These are phyloP conservation scores for Penicillium brevicompactum DNA, from an alignment of 2,329 filamentous ascomycete genomes.

Conservation along the genomic window DNA sequence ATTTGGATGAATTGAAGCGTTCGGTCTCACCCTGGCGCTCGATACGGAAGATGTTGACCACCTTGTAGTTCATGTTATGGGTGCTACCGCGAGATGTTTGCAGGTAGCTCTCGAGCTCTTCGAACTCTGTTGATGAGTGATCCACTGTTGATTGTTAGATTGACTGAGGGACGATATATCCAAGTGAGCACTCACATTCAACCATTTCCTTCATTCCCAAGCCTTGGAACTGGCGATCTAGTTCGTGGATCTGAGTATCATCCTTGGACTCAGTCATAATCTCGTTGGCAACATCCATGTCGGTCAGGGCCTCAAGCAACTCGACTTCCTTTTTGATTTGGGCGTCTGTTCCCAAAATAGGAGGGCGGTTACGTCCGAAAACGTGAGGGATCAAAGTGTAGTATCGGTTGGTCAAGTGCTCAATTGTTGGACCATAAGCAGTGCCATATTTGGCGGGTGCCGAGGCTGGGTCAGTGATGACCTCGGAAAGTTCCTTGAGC, in stretches of 20 bases:
- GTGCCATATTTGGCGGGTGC: slow-evolving; percentile 50
- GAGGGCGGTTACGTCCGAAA: slow-evolving; percentile 74
- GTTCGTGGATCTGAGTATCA: slow-evolving; percentile 58
- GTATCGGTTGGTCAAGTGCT: slow-evolving; percentile 73
- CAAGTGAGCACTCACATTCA: slow-evolving; percentile 42
- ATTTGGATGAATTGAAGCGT: slow-evolving; percentile 64
- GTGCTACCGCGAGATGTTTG: slow-evolving; percentile 66
- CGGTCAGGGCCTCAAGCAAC: slow-evolving; percentile 75
- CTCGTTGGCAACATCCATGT: slow-evolving; percentile 79
- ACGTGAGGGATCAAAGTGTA: slow-evolving; percentile 81
- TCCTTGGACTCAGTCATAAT: slow-evolving; percentile 72
- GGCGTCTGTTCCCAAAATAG: slow-evolving; percentile 60
- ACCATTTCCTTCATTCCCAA: slow-evolving; percentile 78
- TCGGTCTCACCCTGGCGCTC: slow-evolving; percentile 71
- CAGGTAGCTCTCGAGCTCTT: slow-evolving; percentile 67
- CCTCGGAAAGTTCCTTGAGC: slow-evolving; percentile 71
- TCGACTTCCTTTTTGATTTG: slow-evolving; percentile 76
- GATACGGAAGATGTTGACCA: slow-evolving; percentile 81
- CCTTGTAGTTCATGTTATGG: slow-evolving; percentile 55
- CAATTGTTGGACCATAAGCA: slow-evolving; percentile 48
- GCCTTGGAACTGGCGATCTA: slow-evolving; percentile 73
- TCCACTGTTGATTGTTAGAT: slow-evolving; percentile 49
- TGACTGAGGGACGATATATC: background rate
- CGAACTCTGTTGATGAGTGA: slow-evolving; percentile 62
- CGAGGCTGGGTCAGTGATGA: slow-evolving; percentile 59